Percentiles rank a stretch among this genome's conserved stretches.
These are phyloP conservation scores for Neurospora intermedia DNA, from an alignment of 495 filamentous ascomycete genomes.

Conservation along the genomic window DNA sequence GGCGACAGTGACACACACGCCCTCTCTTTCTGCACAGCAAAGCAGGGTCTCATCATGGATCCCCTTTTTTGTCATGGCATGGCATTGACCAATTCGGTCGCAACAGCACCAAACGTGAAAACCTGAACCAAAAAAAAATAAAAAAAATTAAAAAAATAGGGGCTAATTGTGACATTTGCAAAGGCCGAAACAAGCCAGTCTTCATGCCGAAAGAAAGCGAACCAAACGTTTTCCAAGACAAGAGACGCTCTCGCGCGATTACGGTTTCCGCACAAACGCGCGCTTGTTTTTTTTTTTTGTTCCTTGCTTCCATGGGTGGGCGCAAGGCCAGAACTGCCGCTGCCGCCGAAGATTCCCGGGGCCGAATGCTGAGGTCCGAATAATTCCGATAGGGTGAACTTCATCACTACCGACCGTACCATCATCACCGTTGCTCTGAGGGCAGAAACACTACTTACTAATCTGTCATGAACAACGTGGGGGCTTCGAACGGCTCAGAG, in stretches of 20 bases:
- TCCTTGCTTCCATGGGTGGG: neutral
- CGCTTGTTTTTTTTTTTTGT: neutral
- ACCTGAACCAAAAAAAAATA: too few relatives aligned
- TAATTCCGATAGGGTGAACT: neutral
- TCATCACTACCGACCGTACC: neutral
- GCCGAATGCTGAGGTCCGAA: neutral
- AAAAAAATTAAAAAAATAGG: too few relatives aligned
- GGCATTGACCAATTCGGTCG: neutral
- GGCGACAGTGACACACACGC: neutral
- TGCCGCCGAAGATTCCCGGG: neutral
- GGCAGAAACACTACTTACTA: neutral
- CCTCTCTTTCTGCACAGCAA: neutral
- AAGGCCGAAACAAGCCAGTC: neutral
- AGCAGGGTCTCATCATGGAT: neutral
- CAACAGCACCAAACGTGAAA: neutral
- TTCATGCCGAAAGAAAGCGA: neutral
- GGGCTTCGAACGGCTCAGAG: neutral
- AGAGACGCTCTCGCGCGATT: neutral
- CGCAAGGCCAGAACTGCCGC: neutral
- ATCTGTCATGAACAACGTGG: neutral
- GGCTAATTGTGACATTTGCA: neutral
- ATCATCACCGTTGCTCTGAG: neutral
- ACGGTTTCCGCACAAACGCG: neutral
- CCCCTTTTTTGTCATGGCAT: neutral
- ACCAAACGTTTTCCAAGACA: neutral